A percentile compares a stretch with the other conserved stretches of the same genome.
Conservation (phyloP, 805 yeast genomes). For the Candida nanaspora region DNA sequence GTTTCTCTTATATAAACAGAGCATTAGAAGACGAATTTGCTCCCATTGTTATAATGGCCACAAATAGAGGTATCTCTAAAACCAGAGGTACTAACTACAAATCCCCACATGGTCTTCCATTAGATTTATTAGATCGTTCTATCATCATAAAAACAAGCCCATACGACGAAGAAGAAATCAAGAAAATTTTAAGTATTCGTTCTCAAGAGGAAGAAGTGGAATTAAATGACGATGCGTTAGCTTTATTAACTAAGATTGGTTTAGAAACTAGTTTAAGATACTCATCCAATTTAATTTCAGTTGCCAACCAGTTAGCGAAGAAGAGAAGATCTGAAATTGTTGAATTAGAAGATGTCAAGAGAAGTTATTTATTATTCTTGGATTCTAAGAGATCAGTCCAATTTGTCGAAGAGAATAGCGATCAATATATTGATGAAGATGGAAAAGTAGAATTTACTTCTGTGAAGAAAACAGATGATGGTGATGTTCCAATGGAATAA, state of each 20-base stretch:
- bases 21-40: slow-evolving; percentile 96
- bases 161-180: slow-evolving; percentile 77
- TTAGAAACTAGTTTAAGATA: slow-evolving; percentile 86
- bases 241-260: slow-evolving; percentile 83
- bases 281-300: slow-evolving; percentile 85
- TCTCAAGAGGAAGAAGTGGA: slow-evolving; percentile 94
- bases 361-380: slow-evolving; percentile 78
- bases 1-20: slow-evolving; percentile 90
- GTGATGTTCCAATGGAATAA: background rate
- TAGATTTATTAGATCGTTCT: slow-evolving; percentile 88
- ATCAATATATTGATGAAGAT: slow-evolving; percentile 67
- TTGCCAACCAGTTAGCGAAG: slow-evolving; percentile 77
- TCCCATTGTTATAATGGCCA: slow-evolving; percentile 97
- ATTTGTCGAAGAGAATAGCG: slow-evolving; percentile 54
- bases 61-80: slow-evolving; percentile 90
- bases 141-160: slow-evolving; percentile 82
- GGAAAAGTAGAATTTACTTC: slow-evolving; percentile 61
- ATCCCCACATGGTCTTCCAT: slow-evolving; percentile 97
- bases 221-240: slow-evolving; percentile 73
- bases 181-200: slow-evolving; percentile 79
- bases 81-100: slow-evolving; percentile 90
- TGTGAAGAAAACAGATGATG: slow-evolving; percentile 1
- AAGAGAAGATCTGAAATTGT: slow-evolving; percentile 70
- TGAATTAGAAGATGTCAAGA: slow-evolving; percentile 77
- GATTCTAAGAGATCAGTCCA: slow-evolving; percentile 88